Evolutionary conservation across 2,329 filamentous ascomycete genomes (phyloP), one percentile per base, ranked within the genome.

Genomic region (Aureobasidium musti): DNA sequence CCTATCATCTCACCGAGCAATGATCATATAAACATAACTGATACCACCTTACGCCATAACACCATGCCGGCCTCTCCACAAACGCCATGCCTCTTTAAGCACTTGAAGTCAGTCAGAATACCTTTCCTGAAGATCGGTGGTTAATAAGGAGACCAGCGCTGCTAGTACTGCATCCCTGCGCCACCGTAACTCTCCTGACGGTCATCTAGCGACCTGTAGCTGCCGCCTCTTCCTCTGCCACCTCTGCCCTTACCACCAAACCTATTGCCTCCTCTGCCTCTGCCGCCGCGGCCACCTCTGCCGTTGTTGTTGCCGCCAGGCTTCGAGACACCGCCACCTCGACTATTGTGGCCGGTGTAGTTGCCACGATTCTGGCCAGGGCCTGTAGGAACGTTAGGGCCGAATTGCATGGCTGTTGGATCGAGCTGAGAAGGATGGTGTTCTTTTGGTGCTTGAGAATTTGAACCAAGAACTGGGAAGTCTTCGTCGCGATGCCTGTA

Each of bases 401-500:
- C 45, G 57, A 60, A 65, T 60, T 54, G 67, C 47, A 59, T 37
- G 13, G 47, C 39, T 26, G 50, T 45, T 5, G 72, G 59, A 14
- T 63, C 35, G 17, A 63, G 59, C 70, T 30, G 75, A 74, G 17
- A 76, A 70, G 66, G 26, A 4, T 50, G 39, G 69, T 68, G 47
- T 67, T 69, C 14, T 73, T 70, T 19, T 75, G 74, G 19, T 76
- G 70, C 63, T 35, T 63, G 45, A 14, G 64, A 8, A 10, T 19
- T 3, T 61, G 69, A 65, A 71, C 75, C 67, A 59, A 70, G 66
- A 71, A 72, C 41, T 45, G 74, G 75, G 54, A 72, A 77, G 63
- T 83, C 84, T 43, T 88, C 85, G 33, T 85, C 84, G 30, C 43
- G 61, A 17, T 37, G 26, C 17, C 10, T 53, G 47, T 84, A 85